Base-by-base conservation (phyloP, 2,329 filamentous ascomycete genomes). In the Blumeria hordei region DNA sequence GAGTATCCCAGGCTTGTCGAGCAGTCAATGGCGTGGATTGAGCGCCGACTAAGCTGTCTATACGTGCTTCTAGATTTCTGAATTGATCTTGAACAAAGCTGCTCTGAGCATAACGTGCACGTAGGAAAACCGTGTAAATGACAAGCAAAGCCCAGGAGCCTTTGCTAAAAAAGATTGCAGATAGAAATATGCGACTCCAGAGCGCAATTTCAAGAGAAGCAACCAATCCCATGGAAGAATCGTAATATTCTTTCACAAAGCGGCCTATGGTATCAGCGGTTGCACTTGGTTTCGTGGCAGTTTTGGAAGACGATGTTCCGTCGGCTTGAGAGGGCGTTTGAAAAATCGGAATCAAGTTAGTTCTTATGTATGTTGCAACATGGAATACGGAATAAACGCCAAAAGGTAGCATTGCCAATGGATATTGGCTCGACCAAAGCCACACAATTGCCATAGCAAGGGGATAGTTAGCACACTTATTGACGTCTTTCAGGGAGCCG, bases 241-340 rank as follows among this genome's bases (percentile, higher is more conserved):
- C 92, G 67, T 98, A 98, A 77, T 96, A 95, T 67, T 88, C 80
- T 80, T 96, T 96, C 68, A 98, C 88, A 65, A 98, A 98, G 64
- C 76, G 76, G 62, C 88, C 88, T 68, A 98, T 94, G 62, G 75
- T 77, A 59, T 95, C 88, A 55, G 85, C 81, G 56, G 88, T 70
- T 68, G 74, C 76, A 62, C 69, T 70, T 35, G 69, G 67, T 59
- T 63, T 64, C 58, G 66, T 68, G 58, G 75, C 75, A 36, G 73
- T 71, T 71, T 78, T 83, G 58, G 75, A 72, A 59, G 70, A 72
- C 59, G 71, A 74, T 54, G 75, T 70, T 54, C 74, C 72, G 44
- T 76, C 73, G 41, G 76, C 69, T 12, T 77, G 66, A 37, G 76
- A 69, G 37, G 72, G 64, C 59, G 72, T 67, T 64, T 83, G 75